These are phyloP conservation scores for Sphaerobolus stellatus DNA, from an alignment of 1,284 basidiomycete species.

Conservation along the genomic window DNA sequence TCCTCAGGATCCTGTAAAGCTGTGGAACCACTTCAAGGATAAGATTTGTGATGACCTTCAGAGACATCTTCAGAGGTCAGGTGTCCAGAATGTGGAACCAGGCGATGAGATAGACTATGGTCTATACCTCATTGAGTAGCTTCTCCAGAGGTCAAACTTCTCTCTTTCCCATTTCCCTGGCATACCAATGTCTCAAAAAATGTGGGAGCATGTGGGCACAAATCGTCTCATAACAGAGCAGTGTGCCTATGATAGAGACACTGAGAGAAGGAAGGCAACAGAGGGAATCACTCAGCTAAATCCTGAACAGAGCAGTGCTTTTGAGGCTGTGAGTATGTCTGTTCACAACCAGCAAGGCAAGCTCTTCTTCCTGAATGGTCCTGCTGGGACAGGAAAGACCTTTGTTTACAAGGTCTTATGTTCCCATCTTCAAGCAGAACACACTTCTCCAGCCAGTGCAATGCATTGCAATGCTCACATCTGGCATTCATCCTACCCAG, in stretches of 20 bases:
- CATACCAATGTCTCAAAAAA: slow-evolving; percentile 29
- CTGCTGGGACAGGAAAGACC: slow-evolving; percentile 51
- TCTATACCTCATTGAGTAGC: slow-evolving; percentile 34
- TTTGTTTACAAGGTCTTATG: too few relatives aligned
- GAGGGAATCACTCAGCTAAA: slow-evolving; percentile 31
- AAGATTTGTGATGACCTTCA: slow-evolving; percentile 42
- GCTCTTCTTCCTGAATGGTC: slow-evolving; percentile 45
- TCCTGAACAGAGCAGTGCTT: slow-evolving; percentile 35
- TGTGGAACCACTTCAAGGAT: slow-evolving; percentile 37
- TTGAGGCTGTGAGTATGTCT: slow-evolving; percentile 31
- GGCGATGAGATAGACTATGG: too few relatives aligned
- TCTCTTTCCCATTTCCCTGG: slow-evolving; percentile 26
- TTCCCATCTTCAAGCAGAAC: too few relatives aligned
- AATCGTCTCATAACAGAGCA: slow-evolving; percentile 44
- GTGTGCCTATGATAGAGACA: slow-evolving; percentile 29
- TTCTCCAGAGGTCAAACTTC: slow-evolving; percentile 27
- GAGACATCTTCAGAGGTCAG: slow-evolving; percentile 20
- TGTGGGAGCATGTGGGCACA: slow-evolving; percentile 28
- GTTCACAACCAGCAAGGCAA: slow-evolving; percentile 25
- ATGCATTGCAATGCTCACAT: too few relatives aligned
- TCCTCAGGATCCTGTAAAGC: slow-evolving; percentile 29
- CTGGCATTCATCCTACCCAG: too few relatives aligned
- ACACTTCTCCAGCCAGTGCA: too few relatives aligned
- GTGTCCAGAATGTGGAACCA: too few relatives aligned
- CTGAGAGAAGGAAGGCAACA: slow-evolving; percentile 17